A percentile compares a stretch with the other conserved stretches of the same genome.
Evolutionary conservation across 2,329 filamentous ascomycete species (phyloP).

Genomic region (Xylariomycetidae sp.): DNA sequence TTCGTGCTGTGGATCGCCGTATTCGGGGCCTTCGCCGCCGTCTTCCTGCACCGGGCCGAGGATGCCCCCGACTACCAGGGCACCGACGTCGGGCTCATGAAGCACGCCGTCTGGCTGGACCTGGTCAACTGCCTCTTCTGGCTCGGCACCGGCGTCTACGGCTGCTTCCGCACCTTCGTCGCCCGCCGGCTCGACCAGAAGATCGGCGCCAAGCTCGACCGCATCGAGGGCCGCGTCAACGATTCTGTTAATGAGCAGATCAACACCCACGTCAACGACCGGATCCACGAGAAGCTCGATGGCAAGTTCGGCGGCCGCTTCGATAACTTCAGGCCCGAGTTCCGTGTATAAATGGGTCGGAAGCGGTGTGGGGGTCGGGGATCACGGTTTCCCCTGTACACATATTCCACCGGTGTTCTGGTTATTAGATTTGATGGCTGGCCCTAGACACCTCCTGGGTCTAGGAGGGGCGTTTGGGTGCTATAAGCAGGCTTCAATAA

Average conservation of each 20-base stretch:
- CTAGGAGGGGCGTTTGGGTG: too few relatives aligned
- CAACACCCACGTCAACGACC: not conserved
- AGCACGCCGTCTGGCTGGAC: constrained; percentile 67
- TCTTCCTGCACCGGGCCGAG: constrained; percentile 58
- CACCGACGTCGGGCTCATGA: constrained; percentile 48
- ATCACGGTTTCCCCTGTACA: too few relatives aligned
- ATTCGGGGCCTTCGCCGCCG: constrained; percentile 66
- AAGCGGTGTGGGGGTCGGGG: too few relatives aligned
- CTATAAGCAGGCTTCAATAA: too few relatives aligned
- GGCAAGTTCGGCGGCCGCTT: not conserved
- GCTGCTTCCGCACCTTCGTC: constrained; percentile 34
- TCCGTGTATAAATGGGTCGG: too few relatives aligned
- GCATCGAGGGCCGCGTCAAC: constrained; percentile 10
- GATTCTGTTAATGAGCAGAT: constrained; percentile 6
- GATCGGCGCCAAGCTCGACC: constrained; percentile 9
- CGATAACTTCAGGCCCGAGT: too few relatives aligned
- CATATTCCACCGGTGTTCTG: too few relatives aligned
- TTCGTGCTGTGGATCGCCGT: constrained; percentile 55
- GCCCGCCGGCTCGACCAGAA: constrained; percentile 12
- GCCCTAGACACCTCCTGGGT: too few relatives aligned
- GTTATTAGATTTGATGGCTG: too few relatives aligned
- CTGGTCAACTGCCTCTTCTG: constrained; percentile 62
- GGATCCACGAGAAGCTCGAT: not conserved
- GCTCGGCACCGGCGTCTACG: constrained; percentile 43
- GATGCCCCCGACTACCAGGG: constrained; percentile 45